phyloP scores from a whole-genome alignment of 2,329 filamentous ascomycete genomes.

The Thermochaetoides dissita region DNA sequence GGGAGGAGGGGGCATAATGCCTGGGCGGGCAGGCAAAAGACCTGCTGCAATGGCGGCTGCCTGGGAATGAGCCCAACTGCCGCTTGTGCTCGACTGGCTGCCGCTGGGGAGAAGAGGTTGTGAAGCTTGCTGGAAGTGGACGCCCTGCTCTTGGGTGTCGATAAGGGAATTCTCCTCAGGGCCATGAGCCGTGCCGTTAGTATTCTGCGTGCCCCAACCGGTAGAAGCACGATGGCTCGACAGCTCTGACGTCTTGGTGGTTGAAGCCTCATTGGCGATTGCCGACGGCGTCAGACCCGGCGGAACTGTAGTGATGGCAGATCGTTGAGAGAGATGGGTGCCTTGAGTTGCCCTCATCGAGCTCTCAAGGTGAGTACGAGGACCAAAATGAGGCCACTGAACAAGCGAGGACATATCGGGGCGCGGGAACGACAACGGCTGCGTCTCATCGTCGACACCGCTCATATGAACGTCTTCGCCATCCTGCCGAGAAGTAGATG shows the following conservation, averaged over 20 bases:
- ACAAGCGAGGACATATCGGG: slow-evolving; percentile 36
- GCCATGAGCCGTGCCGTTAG: slow-evolving; percentile 46
- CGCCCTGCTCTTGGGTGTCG: slow-evolving; percentile 43
- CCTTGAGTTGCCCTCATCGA: slow-evolving; percentile 28
- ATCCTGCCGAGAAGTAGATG: slow-evolving; percentile 31
- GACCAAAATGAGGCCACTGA: slow-evolving; percentile 20
- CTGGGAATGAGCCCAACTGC: slow-evolving; percentile 46
- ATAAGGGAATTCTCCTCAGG: slow-evolving; percentile 28
- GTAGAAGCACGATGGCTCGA: slow-evolving; percentile 48
- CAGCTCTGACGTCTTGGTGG: slow-evolving; percentile 74
- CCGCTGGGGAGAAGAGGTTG: slow-evolving; percentile 12
- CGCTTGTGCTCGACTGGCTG: slow-evolving; percentile 36
- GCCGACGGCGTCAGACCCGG: slow-evolving; percentile 44
- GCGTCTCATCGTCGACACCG: slow-evolving; percentile 34
- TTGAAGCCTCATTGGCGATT: slow-evolving; percentile 71
- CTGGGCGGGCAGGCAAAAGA: not conserved
- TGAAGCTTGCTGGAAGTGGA: slow-evolving; percentile 21
- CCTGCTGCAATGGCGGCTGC: slow-evolving; percentile 32
- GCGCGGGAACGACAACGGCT: slow-evolving; percentile 25
- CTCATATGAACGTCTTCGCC: slow-evolving; percentile 51
- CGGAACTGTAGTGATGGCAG: slow-evolving; percentile 43
- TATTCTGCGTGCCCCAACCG: slow-evolving; percentile 56
- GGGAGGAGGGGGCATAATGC: slow-evolving; percentile 14
- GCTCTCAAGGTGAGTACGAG: slow-evolving; percentile 18
- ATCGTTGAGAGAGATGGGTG: slow-evolving; percentile 51